Evolutionary conservation across 129 eudicot species (phyloP).

Genomic region (Tanacetum coccineum): DNA sequence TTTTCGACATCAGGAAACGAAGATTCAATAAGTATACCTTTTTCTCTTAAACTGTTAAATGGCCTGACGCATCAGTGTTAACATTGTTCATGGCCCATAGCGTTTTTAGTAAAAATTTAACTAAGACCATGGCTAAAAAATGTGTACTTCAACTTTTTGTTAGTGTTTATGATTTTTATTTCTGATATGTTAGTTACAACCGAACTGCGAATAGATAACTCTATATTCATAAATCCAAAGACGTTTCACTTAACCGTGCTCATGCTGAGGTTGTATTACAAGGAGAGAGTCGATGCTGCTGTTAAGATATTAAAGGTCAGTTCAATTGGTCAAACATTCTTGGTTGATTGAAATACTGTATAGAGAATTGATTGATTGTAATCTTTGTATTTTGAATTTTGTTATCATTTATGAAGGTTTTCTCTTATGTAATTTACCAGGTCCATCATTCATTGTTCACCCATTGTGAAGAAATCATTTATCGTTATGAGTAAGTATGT

Average conservation of each 20-base stretch:
- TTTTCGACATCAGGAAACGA: slow-evolving; percentile 54
- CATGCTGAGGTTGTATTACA: slow-evolving; percentile 91
- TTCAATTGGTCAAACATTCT: slow-evolving; percentile 5
- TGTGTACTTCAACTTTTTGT: neutral
- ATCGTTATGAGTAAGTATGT: too few relatives aligned
- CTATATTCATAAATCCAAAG: slow-evolving; percentile 74
- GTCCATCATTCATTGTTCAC: too few relatives aligned
- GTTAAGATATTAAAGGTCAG: slow-evolving; percentile 67
- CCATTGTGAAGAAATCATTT: too few relatives aligned
- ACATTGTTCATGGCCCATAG: neutral
- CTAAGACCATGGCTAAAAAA: too few relatives aligned
- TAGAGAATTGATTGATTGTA: too few relatives aligned
- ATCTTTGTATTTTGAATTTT: too few relatives aligned
- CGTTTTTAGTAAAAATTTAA: neutral
- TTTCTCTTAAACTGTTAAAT: neutral
- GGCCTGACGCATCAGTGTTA: neutral
- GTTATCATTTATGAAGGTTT: too few relatives aligned
- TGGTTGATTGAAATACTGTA: neutral
- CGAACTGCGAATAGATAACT: slow-evolving; percentile 70
- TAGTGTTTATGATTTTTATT: neutral
- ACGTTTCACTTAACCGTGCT: slow-evolving; percentile 92
- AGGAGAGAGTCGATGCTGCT: slow-evolving; percentile 75
- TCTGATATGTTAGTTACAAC: slow-evolving; percentile 29
- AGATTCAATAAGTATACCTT: slow-evolving; percentile 57
- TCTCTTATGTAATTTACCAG: too few relatives aligned